These are phyloP conservation scores for Aspergillus quadricinctus DNA, from an alignment of 2,329 filamentous ascomycete species.

Conservation along the genomic window DNA sequence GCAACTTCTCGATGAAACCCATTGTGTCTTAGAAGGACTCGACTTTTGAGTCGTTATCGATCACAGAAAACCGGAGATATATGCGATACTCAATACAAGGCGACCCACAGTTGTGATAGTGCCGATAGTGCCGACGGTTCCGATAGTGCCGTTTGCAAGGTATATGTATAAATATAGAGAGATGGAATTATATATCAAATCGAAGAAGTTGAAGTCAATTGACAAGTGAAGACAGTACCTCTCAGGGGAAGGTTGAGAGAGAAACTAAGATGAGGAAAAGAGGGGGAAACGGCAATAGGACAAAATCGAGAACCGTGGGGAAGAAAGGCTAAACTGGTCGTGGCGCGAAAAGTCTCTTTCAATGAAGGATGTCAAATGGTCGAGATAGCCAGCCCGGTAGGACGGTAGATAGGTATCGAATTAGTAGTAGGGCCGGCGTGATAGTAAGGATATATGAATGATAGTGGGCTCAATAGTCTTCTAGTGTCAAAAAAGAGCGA, in stretches of 20 bases:
- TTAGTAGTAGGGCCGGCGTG: slow-evolving; percentile 1
- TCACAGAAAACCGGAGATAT: not conserved
- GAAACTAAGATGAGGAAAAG: not conserved
- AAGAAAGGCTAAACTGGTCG: not conserved
- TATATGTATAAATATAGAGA: not conserved
- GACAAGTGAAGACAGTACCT: not conserved
- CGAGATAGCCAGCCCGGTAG: not conserved
- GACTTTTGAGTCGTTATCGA: not conserved
- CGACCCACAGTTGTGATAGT: not conserved
- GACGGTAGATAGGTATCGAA: not conserved
- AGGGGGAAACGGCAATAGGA: not conserved
- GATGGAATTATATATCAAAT: not conserved
- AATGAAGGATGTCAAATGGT: not conserved
- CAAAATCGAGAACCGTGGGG: not conserved
- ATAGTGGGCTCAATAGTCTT: slow-evolving; percentile 1
- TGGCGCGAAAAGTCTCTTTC: not conserved
- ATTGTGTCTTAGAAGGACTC: slow-evolving; percentile 28
- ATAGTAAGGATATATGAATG: not conserved
- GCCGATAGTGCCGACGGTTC: no score
- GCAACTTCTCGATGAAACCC: slow-evolving; percentile 49
- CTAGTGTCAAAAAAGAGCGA: slow-evolving; percentile 1
- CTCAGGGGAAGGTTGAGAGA: not conserved
- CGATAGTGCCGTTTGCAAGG: not conserved
- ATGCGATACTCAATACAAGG: not conserved
- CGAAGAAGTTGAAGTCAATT: not conserved